A percentile compares a stretch with the other conserved stretches of the same genome.
Evolutionary conservation across 2,329 filamentous ascomycete species (phyloP).

Genomic region (Colletotrichum caudatum): DNA sequence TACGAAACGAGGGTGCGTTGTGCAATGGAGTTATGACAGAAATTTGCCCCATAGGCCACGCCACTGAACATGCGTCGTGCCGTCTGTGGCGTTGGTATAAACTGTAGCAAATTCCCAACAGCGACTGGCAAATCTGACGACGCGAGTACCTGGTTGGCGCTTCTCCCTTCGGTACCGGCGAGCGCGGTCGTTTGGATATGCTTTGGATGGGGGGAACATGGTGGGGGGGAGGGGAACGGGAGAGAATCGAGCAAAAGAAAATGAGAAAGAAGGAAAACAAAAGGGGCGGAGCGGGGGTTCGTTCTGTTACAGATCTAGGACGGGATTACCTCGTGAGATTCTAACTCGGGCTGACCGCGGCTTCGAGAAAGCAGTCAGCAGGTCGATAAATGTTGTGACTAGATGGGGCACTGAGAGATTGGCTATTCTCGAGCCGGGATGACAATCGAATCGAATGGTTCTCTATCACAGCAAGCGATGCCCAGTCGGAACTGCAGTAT

Average conservation of each 20-base stretch:
- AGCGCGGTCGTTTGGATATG: constrained; percentile 1
- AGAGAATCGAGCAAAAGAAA: neutral
- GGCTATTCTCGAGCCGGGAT: too few species aligned
- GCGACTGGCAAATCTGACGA: neutral
- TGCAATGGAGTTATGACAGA: neutral
- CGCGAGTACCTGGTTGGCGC: too few species aligned
- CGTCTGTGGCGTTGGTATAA: too few species aligned
- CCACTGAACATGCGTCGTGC: neutral
- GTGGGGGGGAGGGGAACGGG: neutral
- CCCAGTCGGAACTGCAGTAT: too few species aligned
- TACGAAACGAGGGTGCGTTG: neutral
- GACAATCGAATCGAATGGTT: too few species aligned
- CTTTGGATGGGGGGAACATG: neutral
- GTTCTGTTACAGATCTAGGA: constrained; percentile 19
- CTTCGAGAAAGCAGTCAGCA: neutral
- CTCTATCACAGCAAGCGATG: neutral
- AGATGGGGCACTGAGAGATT: neutral
- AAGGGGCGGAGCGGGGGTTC: neutral
- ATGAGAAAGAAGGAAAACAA: neutral
- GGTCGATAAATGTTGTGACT: neutral
- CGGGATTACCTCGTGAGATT: constrained; percentile 13
- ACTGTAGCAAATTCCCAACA: neutral
- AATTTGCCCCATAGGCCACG: neutral
- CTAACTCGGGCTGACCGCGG: constrained; percentile 4
- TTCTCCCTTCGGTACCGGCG: neutral